phyloP scores from a whole-genome alignment of 805 yeast genomes.

The Allodekkera sacchari region DNA sequence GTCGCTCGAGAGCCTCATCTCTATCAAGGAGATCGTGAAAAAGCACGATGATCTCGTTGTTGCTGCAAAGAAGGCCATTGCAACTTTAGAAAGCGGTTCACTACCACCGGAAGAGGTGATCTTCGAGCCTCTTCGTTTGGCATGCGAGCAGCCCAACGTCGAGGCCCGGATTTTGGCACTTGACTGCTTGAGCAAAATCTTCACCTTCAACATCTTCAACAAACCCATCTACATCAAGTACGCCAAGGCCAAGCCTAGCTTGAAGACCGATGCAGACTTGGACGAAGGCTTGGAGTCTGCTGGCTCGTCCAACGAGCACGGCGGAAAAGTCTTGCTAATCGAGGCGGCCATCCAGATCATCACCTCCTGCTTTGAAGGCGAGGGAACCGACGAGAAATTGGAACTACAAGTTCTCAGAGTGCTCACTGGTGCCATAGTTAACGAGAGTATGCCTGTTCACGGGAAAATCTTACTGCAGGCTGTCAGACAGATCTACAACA shows the following conservation, averaged over 20 bases:
- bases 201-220: conserved; percentile 76
- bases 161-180: conserved; percentile 67
- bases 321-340: conserved; percentile 46
- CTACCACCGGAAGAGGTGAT: conserved; percentile 43
- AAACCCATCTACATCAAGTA: conserved; percentile 42
- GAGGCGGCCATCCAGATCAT: conserved; percentile 82
- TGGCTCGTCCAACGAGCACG: conserved; percentile 1
- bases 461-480: conserved; percentile 86
- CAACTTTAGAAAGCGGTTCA: conserved; percentile 30
- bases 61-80: conserved; percentile 33
- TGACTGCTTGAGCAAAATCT: conserved; percentile 80
- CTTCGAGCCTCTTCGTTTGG: conserved; percentile 69
- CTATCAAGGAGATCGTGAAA: conserved; percentile 27
- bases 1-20: conserved; percentile 23
- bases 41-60: conserved; percentile 34
- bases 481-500: conserved; percentile 86
- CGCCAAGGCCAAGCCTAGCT: conserved; percentile 17
- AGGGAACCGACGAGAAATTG: conserved; percentile 80
- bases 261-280: conserved; percentile 27
- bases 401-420: conserved; percentile 94
- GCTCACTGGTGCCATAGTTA: conserved; percentile 76
- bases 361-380: conserved; percentile 81
- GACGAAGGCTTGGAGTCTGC: conserved; percentile 33
- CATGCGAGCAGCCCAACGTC: conserved; percentile 60
- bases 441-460: conserved; percentile 76